Evolutionary conservation across 208 protist genomes (phyloP), one percentile per base, ranked within the genome.

Genomic region (Trypanosoma mega): DNA sequence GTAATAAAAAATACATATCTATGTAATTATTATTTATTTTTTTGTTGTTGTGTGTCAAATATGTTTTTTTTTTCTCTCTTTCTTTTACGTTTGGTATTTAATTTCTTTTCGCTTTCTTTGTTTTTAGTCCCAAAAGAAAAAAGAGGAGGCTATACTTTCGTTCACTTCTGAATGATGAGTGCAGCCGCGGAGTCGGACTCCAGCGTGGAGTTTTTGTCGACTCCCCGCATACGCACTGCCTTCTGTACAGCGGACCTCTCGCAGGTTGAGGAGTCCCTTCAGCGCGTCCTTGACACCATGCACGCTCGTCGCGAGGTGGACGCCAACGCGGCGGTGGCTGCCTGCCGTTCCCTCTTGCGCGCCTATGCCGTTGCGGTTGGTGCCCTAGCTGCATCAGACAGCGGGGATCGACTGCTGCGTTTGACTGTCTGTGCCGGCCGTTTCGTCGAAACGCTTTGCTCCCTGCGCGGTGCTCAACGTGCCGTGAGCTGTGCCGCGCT

Each of bases 21-120:
- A 34, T 52, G 26, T 33, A 2, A 43, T 36, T 56, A 20, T 16
- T 23, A 18, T 24, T 27, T 52, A 21, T 30, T 5, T 39, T 8
- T 63, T 23, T 34, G 48, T 53, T 43, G 23, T 12, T 30, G 3
- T 29, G 16, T 37, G n/a, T 63, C 18, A n/a, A n/a, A n/a, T n/a
- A n/a, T n/a, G n/a, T 65, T 23, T 16, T 27, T 31, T 62, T 30
- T 9, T 52, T 53, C 63, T 47, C 56, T 53, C 55, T 46, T 46
- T 33, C 65, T 57, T 44, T 18, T 53, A 26, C 12, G 29, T n/a
- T 46, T 8, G 9, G 31, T 45, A 16, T 1, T 50, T 12, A 11
- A 12, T 47, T 48, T 29, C 5, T 59, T 29, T 37, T 45, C 26
- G 5, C 16, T 58, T 62, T 62, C 44, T 47, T 39, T 46, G 47